Evolutionary conservation across 192 early-diverging fungal species (phyloP).

Genomic region (Backusella tuberculispora): DNA sequence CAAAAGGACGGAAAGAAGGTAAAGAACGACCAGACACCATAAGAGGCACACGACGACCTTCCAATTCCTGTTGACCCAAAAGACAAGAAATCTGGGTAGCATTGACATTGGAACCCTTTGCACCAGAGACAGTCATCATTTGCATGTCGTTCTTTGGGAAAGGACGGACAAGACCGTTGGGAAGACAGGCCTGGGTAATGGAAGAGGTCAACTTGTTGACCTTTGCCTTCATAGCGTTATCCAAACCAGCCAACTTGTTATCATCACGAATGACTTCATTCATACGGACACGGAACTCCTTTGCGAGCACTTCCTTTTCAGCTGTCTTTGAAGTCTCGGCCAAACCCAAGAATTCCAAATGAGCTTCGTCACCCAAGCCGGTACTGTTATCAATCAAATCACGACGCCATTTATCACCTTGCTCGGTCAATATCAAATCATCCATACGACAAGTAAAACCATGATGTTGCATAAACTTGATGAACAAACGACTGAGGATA

Average conservation of each 20-base stretch:
- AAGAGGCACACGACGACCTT: constrained; percentile 96
- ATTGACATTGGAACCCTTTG: constrained; percentile 96
- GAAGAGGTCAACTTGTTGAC: constrained; percentile 83
- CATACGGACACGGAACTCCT: constrained; percentile 72
- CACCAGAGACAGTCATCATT: constrained; percentile 98
- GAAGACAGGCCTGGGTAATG: constrained; percentile 79
- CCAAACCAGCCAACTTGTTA: constrained; percentile 85
- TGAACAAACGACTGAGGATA: constrained; percentile 90
- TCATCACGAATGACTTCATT: constrained; percentile 87
- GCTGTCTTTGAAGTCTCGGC: constrained; percentile 47
- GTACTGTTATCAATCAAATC: constrained; percentile 68
- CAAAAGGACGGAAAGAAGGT: constrained; percentile 92
- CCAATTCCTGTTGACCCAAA: constrained; percentile 97
- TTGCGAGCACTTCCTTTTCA: constrained; percentile 37
- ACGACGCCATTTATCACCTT: constrained; percentile 79
- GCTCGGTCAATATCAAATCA: constrained; percentile 85
- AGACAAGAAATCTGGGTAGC: constrained; percentile 96
- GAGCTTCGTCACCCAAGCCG: constrained; percentile 70
- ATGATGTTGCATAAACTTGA: constrained; percentile 82
- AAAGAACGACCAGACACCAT: constrained; percentile 98
- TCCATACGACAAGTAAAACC: constrained; percentile 99
- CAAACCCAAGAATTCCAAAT: constrained; percentile 77
- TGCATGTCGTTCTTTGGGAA: constrained; percentile 99
- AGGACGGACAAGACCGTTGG: constrained; percentile 61
- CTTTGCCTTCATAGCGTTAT: constrained; percentile 81